phyloP scores from a whole-genome alignment of 441 rosid genomes.

The Jatropha multifida region DNA sequence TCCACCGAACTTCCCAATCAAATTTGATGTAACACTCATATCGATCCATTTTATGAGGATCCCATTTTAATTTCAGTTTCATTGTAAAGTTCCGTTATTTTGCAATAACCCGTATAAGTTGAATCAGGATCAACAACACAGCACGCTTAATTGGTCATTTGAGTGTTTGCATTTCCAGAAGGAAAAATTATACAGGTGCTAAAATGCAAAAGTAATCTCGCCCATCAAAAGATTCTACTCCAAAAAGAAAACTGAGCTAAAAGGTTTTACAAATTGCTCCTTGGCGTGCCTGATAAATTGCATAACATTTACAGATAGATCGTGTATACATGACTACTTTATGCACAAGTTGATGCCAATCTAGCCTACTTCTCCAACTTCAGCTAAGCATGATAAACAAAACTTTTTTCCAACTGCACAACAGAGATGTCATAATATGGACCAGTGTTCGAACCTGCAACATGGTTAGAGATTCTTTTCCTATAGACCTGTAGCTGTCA shows the following conservation, averaged over 20 bases:
- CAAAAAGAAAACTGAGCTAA: neutral
- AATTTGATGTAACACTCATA: too few relatives aligned
- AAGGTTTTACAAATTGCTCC: neutral
- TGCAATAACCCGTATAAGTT: too few relatives aligned
- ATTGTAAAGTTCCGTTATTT: too few relatives aligned
- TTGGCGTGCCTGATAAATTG: neutral
- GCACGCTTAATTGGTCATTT: neutral
- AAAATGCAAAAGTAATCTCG: neutral
- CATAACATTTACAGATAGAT: neutral
- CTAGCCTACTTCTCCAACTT: neutral
- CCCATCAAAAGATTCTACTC: neutral
- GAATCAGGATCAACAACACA: too few relatives aligned
- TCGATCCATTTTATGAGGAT: too few relatives aligned
- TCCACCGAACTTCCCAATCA: too few relatives aligned
- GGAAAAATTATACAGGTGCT: neutral
- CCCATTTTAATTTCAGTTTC: too few relatives aligned
- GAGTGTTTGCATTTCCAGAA: neutral
- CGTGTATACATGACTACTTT: neutral
- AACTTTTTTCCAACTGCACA: constrained; percentile 10
- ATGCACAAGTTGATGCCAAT: constrained; percentile 10
- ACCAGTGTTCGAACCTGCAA: constrained; percentile 2
- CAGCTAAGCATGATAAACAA: neutral
- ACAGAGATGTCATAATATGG: neutral
- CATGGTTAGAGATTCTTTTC: neutral
- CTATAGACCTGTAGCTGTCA: neutral